Evolutionary conservation across 257 asterid genomes (phyloP).

Genomic region (Prunella vulgaris): DNA sequence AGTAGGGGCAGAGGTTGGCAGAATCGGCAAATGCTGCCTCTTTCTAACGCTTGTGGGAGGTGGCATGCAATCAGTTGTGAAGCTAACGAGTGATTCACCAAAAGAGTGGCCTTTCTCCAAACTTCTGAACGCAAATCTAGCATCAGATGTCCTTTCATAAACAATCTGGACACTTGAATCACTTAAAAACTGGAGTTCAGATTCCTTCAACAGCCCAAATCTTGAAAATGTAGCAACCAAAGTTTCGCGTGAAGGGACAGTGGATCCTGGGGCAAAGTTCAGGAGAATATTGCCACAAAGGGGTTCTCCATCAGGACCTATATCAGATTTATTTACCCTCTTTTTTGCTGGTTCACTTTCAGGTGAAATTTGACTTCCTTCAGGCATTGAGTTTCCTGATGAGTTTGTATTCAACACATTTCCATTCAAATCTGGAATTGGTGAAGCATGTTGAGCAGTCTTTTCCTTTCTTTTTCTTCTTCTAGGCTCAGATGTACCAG

Average conservation of each 20-base stretch:
- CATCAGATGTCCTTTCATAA: constrained; percentile 51
- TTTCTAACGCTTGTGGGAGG: constrained; percentile 6
- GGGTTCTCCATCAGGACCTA: constrained; percentile 21
- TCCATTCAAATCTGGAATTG: constrained; percentile 72
- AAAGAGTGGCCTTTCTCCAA: constrained; percentile 49
- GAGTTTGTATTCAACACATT: constrained; percentile 23
- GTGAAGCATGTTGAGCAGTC: constrained; percentile 28
- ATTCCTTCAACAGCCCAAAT: constrained; percentile 53
- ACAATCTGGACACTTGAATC: constrained; percentile 37
- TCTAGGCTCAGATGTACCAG: constrained; percentile 28
- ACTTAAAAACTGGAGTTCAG: constrained; percentile 32
- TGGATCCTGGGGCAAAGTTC: constrained; percentile 35
- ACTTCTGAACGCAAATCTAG: constrained; percentile 49
- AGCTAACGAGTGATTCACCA: constrained; percentile 48
- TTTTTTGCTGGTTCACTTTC: constrained; percentile 28
- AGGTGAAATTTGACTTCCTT: constrained; percentile 18
- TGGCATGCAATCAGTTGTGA: constrained; percentile 32
- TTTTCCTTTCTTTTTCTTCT: constrained; percentile 42
- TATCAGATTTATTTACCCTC: constrained; percentile 25
- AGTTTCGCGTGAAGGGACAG: constrained; percentile 44
- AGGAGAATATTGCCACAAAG: constrained; percentile 43
- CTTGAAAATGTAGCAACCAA: constrained; percentile 41
- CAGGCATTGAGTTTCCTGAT: constrained; percentile 25
- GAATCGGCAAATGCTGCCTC: constrained; percentile 6
- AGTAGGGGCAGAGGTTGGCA: constrained; percentile 19